phyloP scores from a whole-genome alignment of 75 land plant species.

The Sequoia sempervirens region DNA sequence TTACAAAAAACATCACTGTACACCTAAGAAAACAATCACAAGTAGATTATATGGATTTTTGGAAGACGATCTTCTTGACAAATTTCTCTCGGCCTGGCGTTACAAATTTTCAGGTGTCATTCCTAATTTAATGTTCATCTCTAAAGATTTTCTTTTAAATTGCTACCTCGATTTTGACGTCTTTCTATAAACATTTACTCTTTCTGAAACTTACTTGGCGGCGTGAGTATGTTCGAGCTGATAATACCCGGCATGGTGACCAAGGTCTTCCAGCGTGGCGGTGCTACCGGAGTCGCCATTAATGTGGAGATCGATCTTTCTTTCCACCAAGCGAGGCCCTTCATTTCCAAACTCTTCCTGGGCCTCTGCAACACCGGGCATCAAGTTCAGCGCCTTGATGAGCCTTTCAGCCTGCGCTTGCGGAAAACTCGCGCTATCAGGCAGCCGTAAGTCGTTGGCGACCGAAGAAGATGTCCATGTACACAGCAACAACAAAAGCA shows the following conservation, averaged over 20 bases:
- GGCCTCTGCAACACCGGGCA: conserved; percentile 44
- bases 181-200: background rate
- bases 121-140: too few relatives aligned
- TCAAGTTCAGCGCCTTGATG: conserved; percentile 67
- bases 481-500: conserved; percentile 2
- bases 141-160: background rate
- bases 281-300: conserved; percentile 13
- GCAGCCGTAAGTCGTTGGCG: conserved; percentile 7
- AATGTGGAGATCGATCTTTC: conserved; percentile 36
- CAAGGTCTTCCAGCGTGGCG: conserved; percentile 58
- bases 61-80: background rate
- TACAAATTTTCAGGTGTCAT: too few relatives aligned
- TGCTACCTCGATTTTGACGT: background rate
- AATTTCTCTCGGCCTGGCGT: background rate
- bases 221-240: conserved; percentile 55
- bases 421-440: conserved; percentile 14
- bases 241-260: conserved; percentile 95
- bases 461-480: conserved; percentile 5
- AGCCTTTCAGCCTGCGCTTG: conserved; percentile 59
- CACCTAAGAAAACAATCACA: too few relatives aligned
- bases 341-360: conserved; percentile 1
- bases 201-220: conserved; percentile 50
- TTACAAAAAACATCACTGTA: too few relatives aligned
- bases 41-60: too few relatives aligned
- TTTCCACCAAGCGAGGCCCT: conserved; percentile 52